These are phyloP conservation scores for Sherardia arvensis DNA, from an alignment of 257 asterid genomes.

Conservation along the genomic window DNA sequence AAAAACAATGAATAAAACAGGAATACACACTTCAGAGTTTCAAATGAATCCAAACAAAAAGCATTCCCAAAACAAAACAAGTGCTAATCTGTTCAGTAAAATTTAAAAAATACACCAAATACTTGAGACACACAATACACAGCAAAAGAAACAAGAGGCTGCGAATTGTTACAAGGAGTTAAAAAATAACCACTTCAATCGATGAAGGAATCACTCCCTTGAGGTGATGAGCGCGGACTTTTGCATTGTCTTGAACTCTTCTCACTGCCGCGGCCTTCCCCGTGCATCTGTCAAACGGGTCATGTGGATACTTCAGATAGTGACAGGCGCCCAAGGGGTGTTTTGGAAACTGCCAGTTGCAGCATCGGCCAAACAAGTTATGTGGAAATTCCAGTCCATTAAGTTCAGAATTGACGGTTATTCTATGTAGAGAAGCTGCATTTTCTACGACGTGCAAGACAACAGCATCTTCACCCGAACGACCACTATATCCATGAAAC, in stretches of 20 bases:
- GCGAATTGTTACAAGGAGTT: background rate
- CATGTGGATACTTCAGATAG: background rate
- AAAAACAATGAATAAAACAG: too few species aligned
- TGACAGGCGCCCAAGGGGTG: background rate
- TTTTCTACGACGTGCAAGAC: constrained; percentile 2
- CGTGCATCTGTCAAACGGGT: background rate
- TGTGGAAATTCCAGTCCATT: background rate
- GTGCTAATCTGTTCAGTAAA: too few species aligned
- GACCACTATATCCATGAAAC: background rate
- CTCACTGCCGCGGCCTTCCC: background rate
- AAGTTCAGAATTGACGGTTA: background rate
- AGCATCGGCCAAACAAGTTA: background rate
- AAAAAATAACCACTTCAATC: background rate
- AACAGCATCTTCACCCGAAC: background rate
- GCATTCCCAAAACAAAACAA: too few species aligned
- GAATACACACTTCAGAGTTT: too few species aligned
- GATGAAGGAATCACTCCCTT: background rate
- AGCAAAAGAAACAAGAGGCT: background rate
- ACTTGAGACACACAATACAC: too few species aligned
- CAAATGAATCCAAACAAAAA: too few species aligned
- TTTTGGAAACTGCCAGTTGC: background rate
- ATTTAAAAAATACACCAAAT: too few species aligned
- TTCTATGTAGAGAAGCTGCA: background rate
- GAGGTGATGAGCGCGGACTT: background rate
- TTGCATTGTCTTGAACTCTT: background rate